Conservation (phyloP, 2,329 filamentous ascomycete genomes). For the Neodidymelliopsis sp. region DNA sequence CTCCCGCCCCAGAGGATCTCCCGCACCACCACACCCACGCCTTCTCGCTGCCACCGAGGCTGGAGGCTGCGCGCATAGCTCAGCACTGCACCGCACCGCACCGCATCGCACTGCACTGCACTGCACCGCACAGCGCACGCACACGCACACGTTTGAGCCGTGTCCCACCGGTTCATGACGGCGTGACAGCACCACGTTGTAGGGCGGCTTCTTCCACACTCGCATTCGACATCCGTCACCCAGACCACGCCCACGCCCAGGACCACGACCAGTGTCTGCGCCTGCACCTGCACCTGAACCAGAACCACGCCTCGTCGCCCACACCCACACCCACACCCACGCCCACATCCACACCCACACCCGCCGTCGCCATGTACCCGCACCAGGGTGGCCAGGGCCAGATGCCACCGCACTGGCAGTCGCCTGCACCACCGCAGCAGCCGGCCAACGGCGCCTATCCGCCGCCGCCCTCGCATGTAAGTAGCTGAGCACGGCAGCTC, state of each 20-base stretch:
- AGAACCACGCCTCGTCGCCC: not conserved
- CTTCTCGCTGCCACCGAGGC: constrained; percentile 5
- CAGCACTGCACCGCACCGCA: no score
- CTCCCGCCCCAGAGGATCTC: constrained; percentile 35
- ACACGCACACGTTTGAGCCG: constrained; percentile 13
- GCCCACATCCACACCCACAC: not conserved
- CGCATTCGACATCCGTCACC: constrained; percentile 9
- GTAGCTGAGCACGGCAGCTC: constrained; percentile 20
- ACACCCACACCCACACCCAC: not conserved
- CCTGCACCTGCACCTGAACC: not conserved
- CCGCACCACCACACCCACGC: constrained; percentile 28
- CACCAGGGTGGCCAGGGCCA: constrained; percentile 48
- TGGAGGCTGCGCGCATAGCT: no score
- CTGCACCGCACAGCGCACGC: no score
- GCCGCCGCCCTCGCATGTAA: constrained; percentile 46
- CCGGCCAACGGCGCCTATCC: constrained; percentile 47
- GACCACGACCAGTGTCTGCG: not conserved
- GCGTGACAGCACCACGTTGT: constrained; percentile 38
- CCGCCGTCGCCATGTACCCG: constrained; percentile 41
- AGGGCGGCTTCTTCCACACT: constrained; percentile 19
- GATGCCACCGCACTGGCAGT: constrained; percentile 49
- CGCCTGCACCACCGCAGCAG: constrained; percentile 42
- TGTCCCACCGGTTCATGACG: constrained; percentile 36
- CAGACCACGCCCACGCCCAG: not conserved
- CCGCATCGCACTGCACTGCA: no score